Evolutionary conservation across 2,329 filamentous ascomycete species (phyloP).

Genomic region (Arthrinium phaeospermum): DNA sequence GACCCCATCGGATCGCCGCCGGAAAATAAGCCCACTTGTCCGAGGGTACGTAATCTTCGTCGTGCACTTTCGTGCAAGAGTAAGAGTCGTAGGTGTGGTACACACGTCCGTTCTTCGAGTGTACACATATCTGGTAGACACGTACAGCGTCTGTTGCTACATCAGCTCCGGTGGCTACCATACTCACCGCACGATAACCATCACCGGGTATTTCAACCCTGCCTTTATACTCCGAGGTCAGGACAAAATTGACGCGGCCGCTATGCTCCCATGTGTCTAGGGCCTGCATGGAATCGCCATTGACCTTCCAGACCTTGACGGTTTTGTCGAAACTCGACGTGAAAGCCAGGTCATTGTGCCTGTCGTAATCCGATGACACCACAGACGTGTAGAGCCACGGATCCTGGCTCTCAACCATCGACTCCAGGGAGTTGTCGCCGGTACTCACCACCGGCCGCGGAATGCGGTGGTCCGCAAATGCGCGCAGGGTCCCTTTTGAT

Average conservation of each 20-base stretch:
- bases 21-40: constrained; percentile 68
- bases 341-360: constrained; percentile 51
- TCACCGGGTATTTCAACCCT: neutral
- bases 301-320: constrained; percentile 63
- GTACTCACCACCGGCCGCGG: constrained; percentile 57
- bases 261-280: constrained; percentile 60
- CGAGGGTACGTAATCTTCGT: constrained; percentile 39
- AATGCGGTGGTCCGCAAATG: constrained; percentile 63
- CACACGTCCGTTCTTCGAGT: neutral
- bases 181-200: neutral
- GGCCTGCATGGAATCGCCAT: constrained; percentile 49
- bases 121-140: constrained; percentile 54
- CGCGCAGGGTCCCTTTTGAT: constrained; percentile 49
- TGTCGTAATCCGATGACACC: constrained; percentile 64
- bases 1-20: constrained; percentile 68
- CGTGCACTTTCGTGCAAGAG: constrained; percentile 39
- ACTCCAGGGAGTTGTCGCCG: constrained; percentile 60
- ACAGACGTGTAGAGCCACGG: constrained; percentile 70
- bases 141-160: constrained; percentile 59
- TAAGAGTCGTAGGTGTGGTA: constrained; percentile 32
- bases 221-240: constrained; percentile 52
- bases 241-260: constrained; percentile 68
- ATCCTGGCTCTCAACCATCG: constrained; percentile 64
- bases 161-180: constrained; percentile 66
- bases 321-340: constrained; percentile 68